These are phyloP conservation scores for Aspergillus brasiliensis DNA, from an alignment of 2,329 filamentous ascomycete genomes.

Conservation along the genomic window DNA sequence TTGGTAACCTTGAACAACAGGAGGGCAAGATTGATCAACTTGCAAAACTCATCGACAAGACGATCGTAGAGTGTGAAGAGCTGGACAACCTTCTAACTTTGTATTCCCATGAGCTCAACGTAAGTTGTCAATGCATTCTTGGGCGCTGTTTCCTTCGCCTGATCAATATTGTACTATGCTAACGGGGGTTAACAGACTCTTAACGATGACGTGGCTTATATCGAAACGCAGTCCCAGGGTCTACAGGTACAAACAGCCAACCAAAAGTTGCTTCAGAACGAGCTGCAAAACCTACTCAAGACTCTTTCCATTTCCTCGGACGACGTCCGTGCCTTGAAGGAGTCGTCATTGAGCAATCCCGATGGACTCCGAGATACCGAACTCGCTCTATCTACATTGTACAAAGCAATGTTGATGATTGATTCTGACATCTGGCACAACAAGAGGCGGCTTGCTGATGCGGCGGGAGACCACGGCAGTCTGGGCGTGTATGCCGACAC, in stretches of 20 bases:
- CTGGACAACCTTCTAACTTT: constrained; percentile 90
- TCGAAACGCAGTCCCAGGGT: constrained; percentile 95
- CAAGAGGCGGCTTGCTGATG: constrained; percentile 52
- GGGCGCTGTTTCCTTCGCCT: not conserved
- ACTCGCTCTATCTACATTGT: constrained; percentile 73
- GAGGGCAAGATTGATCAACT: constrained; percentile 88
- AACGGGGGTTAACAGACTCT: constrained; percentile 64
- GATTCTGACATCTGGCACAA: constrained; percentile 73
- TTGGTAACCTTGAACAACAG: constrained; percentile 79
- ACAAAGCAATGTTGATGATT: constrained; percentile 91
- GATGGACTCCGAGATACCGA: constrained; percentile 78
- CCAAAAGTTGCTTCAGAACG: constrained; percentile 87
- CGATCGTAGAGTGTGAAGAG: constrained; percentile 95
- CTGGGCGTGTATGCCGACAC: constrained; percentile 69
- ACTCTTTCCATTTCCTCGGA: constrained; percentile 83
- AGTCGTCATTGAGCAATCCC: constrained; percentile 71
- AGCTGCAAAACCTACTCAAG: constrained; percentile 83
- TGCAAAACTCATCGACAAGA: constrained; percentile 79
- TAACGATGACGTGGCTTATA: constrained; percentile 93
- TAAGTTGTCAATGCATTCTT: constrained; percentile 50
- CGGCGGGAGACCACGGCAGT: constrained; percentile 39
- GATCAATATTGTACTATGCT: constrained; percentile 20
- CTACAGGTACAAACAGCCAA: constrained; percentile 96
- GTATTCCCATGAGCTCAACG: constrained; percentile 90
- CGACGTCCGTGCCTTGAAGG: constrained; percentile 72